Conservation (phyloP, 1,284 basidiomycete species). For the Cystobasidium slooffiae region DNA sequence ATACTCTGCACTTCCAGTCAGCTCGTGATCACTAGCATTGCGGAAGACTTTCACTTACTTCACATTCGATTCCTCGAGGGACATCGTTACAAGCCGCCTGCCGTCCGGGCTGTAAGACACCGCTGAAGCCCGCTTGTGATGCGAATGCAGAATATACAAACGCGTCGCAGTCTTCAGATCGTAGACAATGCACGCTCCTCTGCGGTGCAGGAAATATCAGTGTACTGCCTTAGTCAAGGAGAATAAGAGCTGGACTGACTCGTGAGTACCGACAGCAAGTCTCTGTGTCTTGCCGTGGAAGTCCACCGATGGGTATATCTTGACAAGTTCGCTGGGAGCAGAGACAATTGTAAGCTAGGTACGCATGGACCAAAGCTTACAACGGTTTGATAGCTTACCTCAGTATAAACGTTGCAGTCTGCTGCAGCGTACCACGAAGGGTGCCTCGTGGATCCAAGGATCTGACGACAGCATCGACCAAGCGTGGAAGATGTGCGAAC, state of each 20-base stretch:
- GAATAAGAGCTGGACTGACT: slow-evolving; percentile 55
- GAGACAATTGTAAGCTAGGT: not conserved
- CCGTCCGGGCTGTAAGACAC: slow-evolving; percentile 93
- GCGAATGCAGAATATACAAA: slow-evolving; percentile 90
- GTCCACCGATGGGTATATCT: slow-evolving; percentile 87
- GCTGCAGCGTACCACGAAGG: slow-evolving; percentile 82
- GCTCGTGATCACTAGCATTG: slow-evolving; percentile 36
- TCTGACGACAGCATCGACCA: slow-evolving; percentile 95
- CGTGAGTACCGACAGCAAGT: slow-evolving; percentile 89
- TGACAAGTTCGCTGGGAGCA: slow-evolving; percentile 70
- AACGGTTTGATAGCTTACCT: not conserved
- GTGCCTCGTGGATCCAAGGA: slow-evolving; percentile 86
- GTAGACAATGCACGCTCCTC: slow-evolving; percentile 73
- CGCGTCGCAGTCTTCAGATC: slow-evolving; percentile 95
- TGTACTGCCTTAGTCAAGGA: slow-evolving; percentile 62
- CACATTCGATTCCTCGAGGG: slow-evolving; percentile 77
- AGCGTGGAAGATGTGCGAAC: slow-evolving; percentile 79
- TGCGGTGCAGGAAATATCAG: not conserved
- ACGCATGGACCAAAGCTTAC: not conserved
- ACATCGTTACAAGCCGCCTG: slow-evolving; percentile 81
- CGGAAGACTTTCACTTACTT: slow-evolving; percentile 63
- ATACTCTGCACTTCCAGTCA: slow-evolving; percentile 49
- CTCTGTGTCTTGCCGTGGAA: slow-evolving; percentile 85
- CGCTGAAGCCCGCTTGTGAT: slow-evolving; percentile 75
- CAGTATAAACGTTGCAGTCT: slow-evolving; percentile 90